phyloP scores from a whole-genome alignment of 345 rosid genomes.

The Triadica sebifera region DNA sequence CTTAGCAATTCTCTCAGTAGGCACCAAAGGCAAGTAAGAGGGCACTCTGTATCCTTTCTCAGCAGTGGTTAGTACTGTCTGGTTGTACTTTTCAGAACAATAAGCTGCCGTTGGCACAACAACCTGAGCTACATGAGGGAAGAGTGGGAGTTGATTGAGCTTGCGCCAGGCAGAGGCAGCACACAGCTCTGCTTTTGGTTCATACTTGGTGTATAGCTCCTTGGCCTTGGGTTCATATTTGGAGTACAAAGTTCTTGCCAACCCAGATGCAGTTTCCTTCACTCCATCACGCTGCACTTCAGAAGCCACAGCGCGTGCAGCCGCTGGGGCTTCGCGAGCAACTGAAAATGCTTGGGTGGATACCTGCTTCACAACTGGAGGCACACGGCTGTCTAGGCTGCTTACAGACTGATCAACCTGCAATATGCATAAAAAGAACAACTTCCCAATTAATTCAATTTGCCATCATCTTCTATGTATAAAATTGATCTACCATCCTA shows the following conservation, averaged over 20 bases:
- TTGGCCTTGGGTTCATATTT: conserved; percentile 66
- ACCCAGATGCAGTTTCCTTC: conserved; percentile 62
- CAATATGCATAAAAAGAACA: neutral
- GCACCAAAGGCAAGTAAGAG: conserved; percentile 75
- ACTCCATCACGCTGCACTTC: conserved; percentile 70
- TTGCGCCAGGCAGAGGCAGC: conserved; percentile 80
- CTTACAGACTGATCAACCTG: conserved; percentile 76
- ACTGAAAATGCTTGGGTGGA: conserved; percentile 68
- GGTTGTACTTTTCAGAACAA: conserved; percentile 79
- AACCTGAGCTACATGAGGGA: conserved; percentile 75
- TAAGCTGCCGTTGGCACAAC: conserved; percentile 74
- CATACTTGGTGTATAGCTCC: conserved; percentile 67
- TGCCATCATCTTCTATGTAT: neutral
- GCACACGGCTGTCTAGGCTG: conserved; percentile 59
- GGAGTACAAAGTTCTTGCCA: conserved; percentile 59
- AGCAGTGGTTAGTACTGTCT: conserved; percentile 59
- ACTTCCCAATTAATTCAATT: neutral
- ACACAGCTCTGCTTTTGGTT: conserved; percentile 79
- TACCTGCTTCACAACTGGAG: conserved; percentile 67
- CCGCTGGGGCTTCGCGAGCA: conserved; percentile 65
- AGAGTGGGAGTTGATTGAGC: conserved; percentile 71
- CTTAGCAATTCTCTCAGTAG: conserved; percentile 75
- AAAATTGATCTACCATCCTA: no score
- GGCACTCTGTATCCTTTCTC: conserved; percentile 81
- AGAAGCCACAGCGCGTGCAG: conserved; percentile 57